Evolutionary conservation across 2,329 filamentous ascomycete species (phyloP), one percentile per base, ranked within the genome.

Genomic region (Aspergillus alliaceus): DNA sequence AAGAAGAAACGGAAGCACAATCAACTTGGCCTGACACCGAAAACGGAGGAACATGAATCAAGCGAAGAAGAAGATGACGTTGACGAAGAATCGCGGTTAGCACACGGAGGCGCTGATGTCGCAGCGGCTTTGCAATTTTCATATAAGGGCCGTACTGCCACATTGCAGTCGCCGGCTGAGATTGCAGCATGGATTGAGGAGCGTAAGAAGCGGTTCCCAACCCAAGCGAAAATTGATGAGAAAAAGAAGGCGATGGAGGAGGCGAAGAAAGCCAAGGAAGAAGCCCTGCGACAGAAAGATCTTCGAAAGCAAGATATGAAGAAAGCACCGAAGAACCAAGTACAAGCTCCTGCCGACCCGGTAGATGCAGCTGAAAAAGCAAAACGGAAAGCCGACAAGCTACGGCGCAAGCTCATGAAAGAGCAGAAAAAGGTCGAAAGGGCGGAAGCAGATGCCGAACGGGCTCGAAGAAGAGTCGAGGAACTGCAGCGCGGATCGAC

Each of bases 101-200:
- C 75, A 3, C 61, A 64, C 24, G 58, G 63, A 3, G 63, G 59
- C 40, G 47, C 64, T 18, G 62, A 59, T 34, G 49, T 61, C 2
- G 59, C 62, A 6, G 64, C 59, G 22, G 63, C 72, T 51, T 65
- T 83, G 31, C 75, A 78, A 32, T 81, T 88, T 60, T 82, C 84
- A 55, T 84, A 85, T 64, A 79, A 80, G 62, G 83, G 83, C n/a
- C 72, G 80, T 65, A 79, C 82, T 44, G 70, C 82, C 3, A 81
- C 77, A 0, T 70, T 88, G 24, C 78, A 80, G 53, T 80, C 80
- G 6, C 71, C 81, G 15, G 84, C 84, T 57, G 92, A 97, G 68
- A 82, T 97, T 54, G 83, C 86, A 24, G 84, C 86, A 6, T 98
- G 91, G 86, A 85, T 96, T 61, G 86, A 86, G 50, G 91, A 96